phyloP scores from a whole-genome alignment of 495 filamentous ascomycete species.

The Daldinia caldariorum region DNA sequence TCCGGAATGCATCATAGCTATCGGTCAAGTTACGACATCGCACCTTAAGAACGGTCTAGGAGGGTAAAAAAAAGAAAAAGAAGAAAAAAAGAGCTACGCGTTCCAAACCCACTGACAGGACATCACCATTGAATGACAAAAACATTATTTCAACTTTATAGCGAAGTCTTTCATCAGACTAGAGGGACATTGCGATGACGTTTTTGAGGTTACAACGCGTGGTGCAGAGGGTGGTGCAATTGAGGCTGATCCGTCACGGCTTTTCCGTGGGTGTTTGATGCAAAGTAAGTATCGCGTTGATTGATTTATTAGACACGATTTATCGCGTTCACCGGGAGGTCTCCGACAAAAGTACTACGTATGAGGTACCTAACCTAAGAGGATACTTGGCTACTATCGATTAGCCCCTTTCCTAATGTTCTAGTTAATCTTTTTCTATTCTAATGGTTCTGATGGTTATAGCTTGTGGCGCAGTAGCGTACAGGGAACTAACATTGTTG shows the following conservation, averaged over 20 bases:
- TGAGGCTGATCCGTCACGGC: constrained; percentile 33
- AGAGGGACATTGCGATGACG: constrained; percentile 14
- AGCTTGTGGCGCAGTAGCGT: constrained; percentile 37
- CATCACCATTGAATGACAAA: not conserved
- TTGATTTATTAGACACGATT: constrained; percentile 30
- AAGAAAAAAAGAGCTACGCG: no score
- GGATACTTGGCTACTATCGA: constrained; percentile 24
- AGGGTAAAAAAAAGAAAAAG: no score
- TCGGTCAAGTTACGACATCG: not conserved
- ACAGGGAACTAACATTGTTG: no score
- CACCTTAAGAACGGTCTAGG: not conserved
- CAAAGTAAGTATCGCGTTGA: constrained; percentile 23
- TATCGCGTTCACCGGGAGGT: constrained; percentile 45
- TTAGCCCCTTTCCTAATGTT: constrained; percentile 30
- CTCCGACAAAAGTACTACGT: constrained; percentile 26
- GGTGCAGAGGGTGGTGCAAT: not conserved
- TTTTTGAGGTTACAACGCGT: constrained; percentile 16
- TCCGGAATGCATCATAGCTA: not conserved
- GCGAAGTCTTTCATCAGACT: not conserved
- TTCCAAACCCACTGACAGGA: not conserved
- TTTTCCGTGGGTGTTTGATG: constrained; percentile 24
- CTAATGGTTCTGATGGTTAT: constrained; percentile 18
- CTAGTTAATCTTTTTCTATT: constrained; percentile 4
- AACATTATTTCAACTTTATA: not conserved
- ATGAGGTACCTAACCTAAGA: no score